phyloP scores from a whole-genome alignment of 75 land plant species.

The Selaginella tamariscina region DNA sequence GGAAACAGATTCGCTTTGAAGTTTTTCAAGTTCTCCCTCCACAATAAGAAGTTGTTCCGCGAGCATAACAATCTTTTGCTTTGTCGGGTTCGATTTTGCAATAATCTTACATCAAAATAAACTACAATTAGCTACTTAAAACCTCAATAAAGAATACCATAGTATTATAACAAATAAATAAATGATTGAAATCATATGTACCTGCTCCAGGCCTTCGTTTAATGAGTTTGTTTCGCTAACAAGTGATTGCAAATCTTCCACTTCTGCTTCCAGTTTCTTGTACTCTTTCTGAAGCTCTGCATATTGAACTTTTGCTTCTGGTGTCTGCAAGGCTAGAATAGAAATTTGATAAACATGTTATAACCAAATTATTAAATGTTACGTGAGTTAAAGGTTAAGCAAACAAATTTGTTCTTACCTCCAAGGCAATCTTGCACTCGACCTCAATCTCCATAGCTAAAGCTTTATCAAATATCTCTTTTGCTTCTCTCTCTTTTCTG shows the following conservation, averaged over 20 bases:
- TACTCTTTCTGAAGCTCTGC: conserved; percentile 13
- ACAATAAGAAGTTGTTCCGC: conserved; percentile 18
- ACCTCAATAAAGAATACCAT: too few relatives aligned
- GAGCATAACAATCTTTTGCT: conserved; percentile 14
- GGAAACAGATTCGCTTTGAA: conserved; percentile 10
- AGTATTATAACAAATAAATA: too few relatives aligned
- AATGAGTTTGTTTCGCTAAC: neutral
- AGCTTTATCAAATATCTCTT: conserved; percentile 3
- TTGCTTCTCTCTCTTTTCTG: neutral
- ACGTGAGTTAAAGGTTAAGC: neutral
- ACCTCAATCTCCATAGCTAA: conserved; percentile 17
- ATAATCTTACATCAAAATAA: neutral
- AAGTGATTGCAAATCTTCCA: conserved; percentile 13
- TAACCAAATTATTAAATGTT: neutral
- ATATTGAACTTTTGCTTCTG: conserved; percentile 17
- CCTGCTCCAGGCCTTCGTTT: conserved; percentile 16
- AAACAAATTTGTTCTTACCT: neutral
- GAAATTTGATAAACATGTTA: neutral
- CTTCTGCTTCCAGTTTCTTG: conserved; percentile 13
- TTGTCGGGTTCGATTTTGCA: conserved; percentile 5
- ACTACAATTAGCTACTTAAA: neutral
- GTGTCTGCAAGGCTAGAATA: conserved; percentile 7
- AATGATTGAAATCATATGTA: neutral
- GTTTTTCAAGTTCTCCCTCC: conserved; percentile 13
- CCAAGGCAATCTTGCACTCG: conserved; percentile 1